A percentile compares a stretch with the other conserved stretches of the same genome.
Conservation (phyloP, 2,329 filamentous ascomycete genomes). For the Alternaria sp. region DNA sequence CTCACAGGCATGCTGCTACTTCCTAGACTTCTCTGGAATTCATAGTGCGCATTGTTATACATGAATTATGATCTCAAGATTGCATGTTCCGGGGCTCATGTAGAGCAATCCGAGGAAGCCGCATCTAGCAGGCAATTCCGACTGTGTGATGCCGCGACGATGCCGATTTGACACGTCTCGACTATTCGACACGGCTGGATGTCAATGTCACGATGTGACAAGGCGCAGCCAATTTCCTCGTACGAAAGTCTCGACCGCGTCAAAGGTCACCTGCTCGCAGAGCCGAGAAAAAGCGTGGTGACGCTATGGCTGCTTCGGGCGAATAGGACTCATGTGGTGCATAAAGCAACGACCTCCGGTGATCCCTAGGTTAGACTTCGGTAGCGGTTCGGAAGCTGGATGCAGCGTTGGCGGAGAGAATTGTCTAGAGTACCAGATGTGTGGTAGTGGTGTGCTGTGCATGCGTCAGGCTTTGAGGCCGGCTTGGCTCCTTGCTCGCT, state of each 20-base stretch:
- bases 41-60: background rate
- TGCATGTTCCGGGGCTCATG: background rate
- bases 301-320: slow-evolving; percentile 19
- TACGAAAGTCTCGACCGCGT: slow-evolving; percentile 27
- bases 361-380: slow-evolving; percentile 7
- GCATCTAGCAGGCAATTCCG: slow-evolving; percentile 1
- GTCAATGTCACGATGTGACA: slow-evolving; percentile 4
- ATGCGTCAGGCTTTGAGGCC: background rate
- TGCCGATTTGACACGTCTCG: slow-evolving; percentile 1
- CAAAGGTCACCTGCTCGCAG: slow-evolving; percentile 23
- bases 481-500: background rate
- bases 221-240: background rate
- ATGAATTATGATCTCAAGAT: background rate
- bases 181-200: background rate
- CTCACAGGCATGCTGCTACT: background rate
- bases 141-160: background rate
- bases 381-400: slow-evolving; percentile 9
- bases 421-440: background rate
- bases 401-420: background rate
- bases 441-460: background rate
- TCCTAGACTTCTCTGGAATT: background rate
- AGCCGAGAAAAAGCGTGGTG: slow-evolving; percentile 21
- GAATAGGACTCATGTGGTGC: slow-evolving; percentile 24
- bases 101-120: background rate
- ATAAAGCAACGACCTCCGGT: slow-evolving; percentile 21